These are phyloP conservation scores for Pseudopyricularia javanii DNA, from an alignment of 2,329 filamentous ascomycete species.

Conservation along the genomic window DNA sequence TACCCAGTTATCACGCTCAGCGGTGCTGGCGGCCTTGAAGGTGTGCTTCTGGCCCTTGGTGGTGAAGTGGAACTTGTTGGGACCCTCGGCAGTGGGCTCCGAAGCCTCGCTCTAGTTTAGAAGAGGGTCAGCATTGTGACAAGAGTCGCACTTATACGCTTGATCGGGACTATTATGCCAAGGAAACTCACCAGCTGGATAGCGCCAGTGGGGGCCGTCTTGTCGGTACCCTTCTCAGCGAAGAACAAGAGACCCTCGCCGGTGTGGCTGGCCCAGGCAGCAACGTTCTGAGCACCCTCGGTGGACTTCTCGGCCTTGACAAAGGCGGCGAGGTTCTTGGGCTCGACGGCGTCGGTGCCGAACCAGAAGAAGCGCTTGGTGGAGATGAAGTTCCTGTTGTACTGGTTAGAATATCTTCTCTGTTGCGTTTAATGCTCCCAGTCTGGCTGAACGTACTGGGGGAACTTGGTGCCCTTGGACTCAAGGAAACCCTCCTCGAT, in stretches of 20 bases:
- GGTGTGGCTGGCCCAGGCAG: constrained; percentile 84
- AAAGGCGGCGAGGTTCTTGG: constrained; percentile 64
- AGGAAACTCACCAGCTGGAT: constrained; percentile 63
- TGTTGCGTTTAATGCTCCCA: background rate
- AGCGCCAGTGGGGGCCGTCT: constrained; percentile 66
- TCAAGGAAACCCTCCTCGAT: constrained; percentile 73
- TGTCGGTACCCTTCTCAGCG: constrained; percentile 72
- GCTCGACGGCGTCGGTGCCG: constrained; percentile 58
- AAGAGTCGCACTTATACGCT: no score
- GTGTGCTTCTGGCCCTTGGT: constrained; percentile 81
- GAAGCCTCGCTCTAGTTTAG: constrained; percentile 38
- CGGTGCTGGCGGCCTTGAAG: constrained; percentile 66
- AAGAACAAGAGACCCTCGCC: constrained; percentile 93
- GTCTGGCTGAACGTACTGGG: constrained; percentile 57
- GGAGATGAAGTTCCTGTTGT: constrained; percentile 67
- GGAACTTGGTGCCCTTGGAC: constrained; percentile 76
- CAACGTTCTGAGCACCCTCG: constrained; percentile 61
- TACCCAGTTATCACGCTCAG: constrained; percentile 90
- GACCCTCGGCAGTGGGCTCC: constrained; percentile 64
- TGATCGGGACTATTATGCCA: background rate
- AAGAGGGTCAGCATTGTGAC: no score
- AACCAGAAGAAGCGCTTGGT: constrained; percentile 93
- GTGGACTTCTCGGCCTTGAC: constrained; percentile 80
- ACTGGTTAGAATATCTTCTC: background rate
- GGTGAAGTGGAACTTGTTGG: constrained; percentile 76